Evolutionary conservation across 306 rosid species (phyloP).

Genomic region (Prunus campanulata): DNA sequence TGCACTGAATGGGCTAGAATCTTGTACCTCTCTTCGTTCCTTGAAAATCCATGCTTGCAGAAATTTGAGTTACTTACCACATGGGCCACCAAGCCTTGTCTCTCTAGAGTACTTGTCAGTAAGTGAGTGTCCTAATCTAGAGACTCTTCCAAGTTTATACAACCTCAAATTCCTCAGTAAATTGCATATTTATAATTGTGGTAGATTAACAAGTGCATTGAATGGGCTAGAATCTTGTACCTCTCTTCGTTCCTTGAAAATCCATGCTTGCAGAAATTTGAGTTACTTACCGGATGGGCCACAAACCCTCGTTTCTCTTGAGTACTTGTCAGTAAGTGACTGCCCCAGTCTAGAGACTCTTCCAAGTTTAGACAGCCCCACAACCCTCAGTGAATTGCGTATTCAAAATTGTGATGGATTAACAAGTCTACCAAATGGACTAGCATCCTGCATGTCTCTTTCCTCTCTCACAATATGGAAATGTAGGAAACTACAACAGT

Average conservation of each 20-base stretch:
- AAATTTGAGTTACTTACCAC: too few relatives aligned
- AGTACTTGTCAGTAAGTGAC: not conserved
- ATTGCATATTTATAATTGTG: rapidly evolving
- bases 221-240: too few relatives aligned
- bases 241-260: too few relatives aligned
- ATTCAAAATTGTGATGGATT: rapidly evolving
- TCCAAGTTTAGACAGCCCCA: not conserved
- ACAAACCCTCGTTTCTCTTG: too few relatives aligned
- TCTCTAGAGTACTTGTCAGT: not conserved
- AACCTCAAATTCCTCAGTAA: not conserved
- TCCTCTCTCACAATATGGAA: too few relatives aligned
- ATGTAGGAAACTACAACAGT: too few relatives aligned
- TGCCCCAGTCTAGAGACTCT: not conserved
- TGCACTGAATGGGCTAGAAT: too few relatives aligned
- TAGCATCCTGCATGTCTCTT: not conserved
- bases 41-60: too few relatives aligned
- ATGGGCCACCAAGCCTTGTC: not conserved
- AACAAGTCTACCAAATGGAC: not conserved
- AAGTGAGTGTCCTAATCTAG: not conserved
- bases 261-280: too few relatives aligned
- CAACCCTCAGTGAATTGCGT: not conserved
- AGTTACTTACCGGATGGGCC: too few relatives aligned
- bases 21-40: too few relatives aligned
- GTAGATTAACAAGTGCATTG: not conserved
- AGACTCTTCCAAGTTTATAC: not conserved